Base-by-base conservation (phyloP, 257 asterid genomes). In the Voacanga thouarsii region DNA sequence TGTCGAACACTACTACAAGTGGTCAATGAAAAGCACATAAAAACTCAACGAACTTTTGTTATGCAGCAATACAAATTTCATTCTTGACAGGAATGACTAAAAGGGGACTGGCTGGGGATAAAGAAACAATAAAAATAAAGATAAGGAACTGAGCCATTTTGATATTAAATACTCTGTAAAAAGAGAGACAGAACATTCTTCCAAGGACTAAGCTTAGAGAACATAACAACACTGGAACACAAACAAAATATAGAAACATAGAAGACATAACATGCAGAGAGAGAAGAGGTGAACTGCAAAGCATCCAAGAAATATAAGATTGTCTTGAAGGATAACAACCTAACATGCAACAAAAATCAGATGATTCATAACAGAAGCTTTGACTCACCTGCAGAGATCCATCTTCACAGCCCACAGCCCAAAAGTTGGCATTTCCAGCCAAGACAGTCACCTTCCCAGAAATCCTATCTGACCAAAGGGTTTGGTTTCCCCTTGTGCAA, bases 371-470 rank as follows among this genome's bases (percentile, higher is more conserved):
- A 15, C 1, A 30, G 23, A 56, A 45, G 2, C 16, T 71, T 41
- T 16, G 18, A 60, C 88, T 78, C 84, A 92, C 99, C 97, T 96
- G 99, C 76, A 96, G 85, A 30, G 93, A 90, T 81, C 99, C 99
- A 85, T 93, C 99, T 82, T 96, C 98, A 88, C 97, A 92, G 16
- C 99, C 98, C 61, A 91, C 97, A 45, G 96, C 98, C 99, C 99
- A 96, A 78, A 96, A 96, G 89, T 96, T 93, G 51, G 89, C 85
- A 89, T 96, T 96, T 77, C 99, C 99, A 83, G 98, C 96, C 86
- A 93, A 87, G 77, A 93, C 98, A 12, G 97, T 90, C 57, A 93
- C 97, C 83, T 89, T 92, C 30, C 96, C 99, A 43, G 93, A 90
- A 18, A 96, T 89, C 79, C 94, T 87, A 79, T 96, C 99, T 33